Evolutionary conservation across 2,329 filamentous ascomycete species (phyloP), one percentile per base, ranked within the genome.

Genomic region (Aspergillus quadrilineatus): DNA sequence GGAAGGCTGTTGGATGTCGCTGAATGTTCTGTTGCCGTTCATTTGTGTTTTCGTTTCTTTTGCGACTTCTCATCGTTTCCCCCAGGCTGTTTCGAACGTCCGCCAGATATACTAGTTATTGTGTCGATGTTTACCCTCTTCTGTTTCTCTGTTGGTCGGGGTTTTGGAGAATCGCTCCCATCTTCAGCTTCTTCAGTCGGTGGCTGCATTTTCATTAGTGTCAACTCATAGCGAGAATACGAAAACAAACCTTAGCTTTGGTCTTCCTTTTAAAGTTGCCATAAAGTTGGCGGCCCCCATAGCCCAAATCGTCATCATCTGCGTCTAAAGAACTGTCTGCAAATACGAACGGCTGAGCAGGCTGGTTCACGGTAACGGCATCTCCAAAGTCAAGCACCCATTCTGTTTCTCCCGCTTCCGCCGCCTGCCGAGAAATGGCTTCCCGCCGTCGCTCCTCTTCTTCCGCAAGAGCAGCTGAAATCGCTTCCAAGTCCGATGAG

Each of bases 391-490:
- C 66, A 50, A 77, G 57, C 22, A 77, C 71, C 76, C 76, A 78
- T 61, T 77, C 70, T 6, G 74, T 72, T 60, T 78, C 76, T 15
- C 76, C 75, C 0, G 74, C 70, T 47, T 77, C 75, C 3, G 73
- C 74, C 8, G 75, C 75, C 59, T 75, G 72, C 30, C 70, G 69
- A 7, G 73, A 63, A 55, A 77, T 53, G 4, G 75, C 74, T 32
- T 74, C 70, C 29, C 69, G 67, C 4, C 75, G 72, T 55, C 75
- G 76, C 17, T 70, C 67, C 52, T 77, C 75, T 43, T 77, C 75
- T 0, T 69, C 72, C 14, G 70, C 72, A 8, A 77, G 62, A 4
- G 75, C 76, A 14, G 71, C 73, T 10, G 72, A 65, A 51, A 78
- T 76, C 3, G 71, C 70, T 39, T 74, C 65, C 6, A 77, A 61